A percentile compares a stretch with the other conserved stretches of the same genome.
Conservation (phyloP, 371 early-diverging fungal species). For the Syncephalastrum monosporum region DNA sequence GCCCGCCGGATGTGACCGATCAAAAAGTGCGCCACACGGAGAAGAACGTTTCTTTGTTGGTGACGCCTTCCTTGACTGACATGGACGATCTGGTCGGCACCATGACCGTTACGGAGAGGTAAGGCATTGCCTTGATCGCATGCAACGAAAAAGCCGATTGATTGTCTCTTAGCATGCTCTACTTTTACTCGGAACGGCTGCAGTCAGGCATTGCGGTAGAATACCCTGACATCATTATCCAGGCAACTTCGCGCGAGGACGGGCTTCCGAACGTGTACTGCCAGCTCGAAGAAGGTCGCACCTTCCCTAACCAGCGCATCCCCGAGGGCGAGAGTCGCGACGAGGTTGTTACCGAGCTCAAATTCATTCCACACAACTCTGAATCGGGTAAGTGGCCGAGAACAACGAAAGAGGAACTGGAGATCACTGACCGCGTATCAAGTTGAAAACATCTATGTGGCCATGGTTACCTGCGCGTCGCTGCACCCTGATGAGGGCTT, state of each 20-base stretch:
- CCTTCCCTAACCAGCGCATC: constrained; percentile 40
- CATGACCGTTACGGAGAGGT: constrained; percentile 45
- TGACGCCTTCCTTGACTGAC: constrained; percentile 43
- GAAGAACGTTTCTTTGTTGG: constrained; percentile 26
- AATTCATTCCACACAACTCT: constrained; percentile 65
- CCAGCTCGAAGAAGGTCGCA: constrained; percentile 59
- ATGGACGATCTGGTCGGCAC: constrained; percentile 29
- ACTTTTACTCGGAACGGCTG: constrained; percentile 49
- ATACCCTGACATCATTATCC: constrained; percentile 77
- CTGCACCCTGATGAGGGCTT: constrained; percentile 68
- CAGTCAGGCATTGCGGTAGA: constrained; percentile 63
- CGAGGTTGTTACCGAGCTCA: constrained; percentile 59
- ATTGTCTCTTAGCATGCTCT: constrained; percentile 18
- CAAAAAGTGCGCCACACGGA: constrained; percentile 35
- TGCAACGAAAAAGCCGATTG: background rate
- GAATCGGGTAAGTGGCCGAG: constrained; percentile 50
- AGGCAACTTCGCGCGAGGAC: constrained; percentile 74
- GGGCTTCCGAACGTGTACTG: constrained; percentile 71
- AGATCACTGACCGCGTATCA: background rate
- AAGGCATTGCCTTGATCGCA: constrained; percentile 6
- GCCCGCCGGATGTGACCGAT: constrained; percentile 31
- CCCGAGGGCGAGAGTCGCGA: constrained; percentile 60
- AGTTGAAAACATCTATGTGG: constrained; percentile 76
- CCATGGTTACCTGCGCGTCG: constrained; percentile 75
- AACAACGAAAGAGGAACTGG: no score